phyloP scores from a whole-genome alignment of 176 grass and related monocot species.

The Themeda triandra region DNA sequence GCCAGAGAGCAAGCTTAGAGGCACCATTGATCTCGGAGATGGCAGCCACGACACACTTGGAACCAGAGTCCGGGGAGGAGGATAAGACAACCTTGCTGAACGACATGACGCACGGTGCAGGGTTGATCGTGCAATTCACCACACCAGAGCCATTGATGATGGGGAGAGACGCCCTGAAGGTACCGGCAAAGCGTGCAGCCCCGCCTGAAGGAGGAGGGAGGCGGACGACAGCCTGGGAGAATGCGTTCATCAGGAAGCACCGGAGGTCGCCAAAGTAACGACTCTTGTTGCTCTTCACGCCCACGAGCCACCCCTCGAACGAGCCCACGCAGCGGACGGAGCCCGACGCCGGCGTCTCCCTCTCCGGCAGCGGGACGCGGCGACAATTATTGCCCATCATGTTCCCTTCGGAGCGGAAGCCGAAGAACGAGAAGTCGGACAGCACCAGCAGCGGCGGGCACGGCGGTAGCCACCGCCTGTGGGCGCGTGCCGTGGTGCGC shows the following conservation, averaged over 20 bases:
- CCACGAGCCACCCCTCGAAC: slow-evolving; percentile 32
- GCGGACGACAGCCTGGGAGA: slow-evolving; percentile 2
- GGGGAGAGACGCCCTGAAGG: slow-evolving; percentile 9
- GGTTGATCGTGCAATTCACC: neutral
- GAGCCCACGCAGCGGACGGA: slow-evolving; percentile 33
- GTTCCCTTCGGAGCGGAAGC: neutral
- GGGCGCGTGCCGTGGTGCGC: slow-evolving; percentile 7
- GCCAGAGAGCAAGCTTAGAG: neutral
- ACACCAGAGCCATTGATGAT: slow-evolving; percentile 23
- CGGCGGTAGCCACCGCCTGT: neutral
- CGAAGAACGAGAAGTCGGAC: slow-evolving; percentile 1
- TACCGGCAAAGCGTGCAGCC: neutral
- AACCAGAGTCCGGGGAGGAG: neutral
- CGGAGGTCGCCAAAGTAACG: slow-evolving; percentile 9
- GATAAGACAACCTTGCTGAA: slow-evolving; percentile 38
- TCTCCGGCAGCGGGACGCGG: neutral
- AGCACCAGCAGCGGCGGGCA: slow-evolving; percentile 35
- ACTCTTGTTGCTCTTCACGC: neutral
- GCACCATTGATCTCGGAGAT: neutral
- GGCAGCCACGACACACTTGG: neutral
- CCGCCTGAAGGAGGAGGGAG: slow-evolving; percentile 9
- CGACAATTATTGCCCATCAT: neutral
- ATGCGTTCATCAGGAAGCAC: slow-evolving; percentile 30
- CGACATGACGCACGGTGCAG: slow-evolving; percentile 14
- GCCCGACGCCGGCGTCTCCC: neutral